Base-by-base conservation (phyloP, 768 basidiomycete genomes). In the Boletus pseudo-olivaceus region DNA sequence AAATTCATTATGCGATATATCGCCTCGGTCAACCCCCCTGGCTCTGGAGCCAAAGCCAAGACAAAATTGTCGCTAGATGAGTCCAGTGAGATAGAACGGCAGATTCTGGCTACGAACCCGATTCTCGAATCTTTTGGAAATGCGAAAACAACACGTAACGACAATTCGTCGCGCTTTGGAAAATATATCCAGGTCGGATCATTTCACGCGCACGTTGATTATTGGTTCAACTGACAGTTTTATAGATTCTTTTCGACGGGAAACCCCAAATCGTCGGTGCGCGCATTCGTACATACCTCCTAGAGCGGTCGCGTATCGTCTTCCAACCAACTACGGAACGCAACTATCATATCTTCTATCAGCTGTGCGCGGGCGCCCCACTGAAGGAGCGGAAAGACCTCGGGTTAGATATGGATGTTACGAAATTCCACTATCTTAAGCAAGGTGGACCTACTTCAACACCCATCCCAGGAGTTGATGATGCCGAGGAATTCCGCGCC, bases 341-440 rank as follows among this genome's bases (percentile, higher is more conserved):
- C 55, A 99, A 99, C 73, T 99, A 98, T 73, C 97, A 99, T 72
- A 98, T 99, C 63, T 99, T 99, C 79, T 98, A 99, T 74, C 97
- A 99, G 69, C 78, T 99, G n/a, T 93, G 96, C 62, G 90, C 95
- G 0, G 97, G 97, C 45, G 93, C 93, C 10, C 95, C 97, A 3
- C 76, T 90, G 23, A 96, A 96, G 71, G 97, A 99, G 67, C 85
- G 93, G 39, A 96, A 96, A 72, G 93, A 95, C 64, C 83, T 98
- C 42, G 95, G 93, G 6, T 79, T 99, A 35, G 92, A 95, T 62
- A 77, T 79, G 19, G 90, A 95, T 66, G 78, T 91, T 54, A 82
- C 82, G 51, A 90, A 93, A 69, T 99, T 98, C 73, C 82, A 87
- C 58, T 98, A 90, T 67, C 78, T 98, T 56, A 93, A 84, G 67